Evolutionary conservation across 345 rosid genomes (phyloP).

Genomic region (Acer campestre): DNA sequence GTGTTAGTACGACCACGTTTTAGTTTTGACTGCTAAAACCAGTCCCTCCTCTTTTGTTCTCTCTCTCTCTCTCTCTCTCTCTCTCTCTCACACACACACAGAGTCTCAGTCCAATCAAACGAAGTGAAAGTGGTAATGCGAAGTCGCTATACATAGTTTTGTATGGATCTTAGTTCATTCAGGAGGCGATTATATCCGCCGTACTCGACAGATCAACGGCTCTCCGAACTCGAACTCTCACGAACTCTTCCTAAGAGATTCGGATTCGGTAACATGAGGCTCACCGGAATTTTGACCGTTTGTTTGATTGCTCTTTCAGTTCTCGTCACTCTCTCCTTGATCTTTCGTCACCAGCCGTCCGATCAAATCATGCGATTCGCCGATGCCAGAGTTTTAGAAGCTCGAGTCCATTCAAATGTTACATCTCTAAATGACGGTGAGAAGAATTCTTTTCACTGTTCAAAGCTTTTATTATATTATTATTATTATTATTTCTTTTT

Average conservation of each 20-base stretch:
- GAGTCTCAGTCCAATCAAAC: background rate
- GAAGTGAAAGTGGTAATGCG: background rate
- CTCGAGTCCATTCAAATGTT: constrained; percentile 27
- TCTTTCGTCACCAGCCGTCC: constrained; percentile 34
- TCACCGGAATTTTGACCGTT: constrained; percentile 42
- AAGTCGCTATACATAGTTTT: background rate
- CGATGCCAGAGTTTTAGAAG: constrained; percentile 46
- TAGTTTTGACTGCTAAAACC: background rate
- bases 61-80: background rate
- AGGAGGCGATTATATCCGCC: constrained; percentile 44
- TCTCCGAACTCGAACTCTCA: constrained; percentile 28
- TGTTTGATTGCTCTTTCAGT: constrained; percentile 40
- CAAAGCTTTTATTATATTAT: background rate
- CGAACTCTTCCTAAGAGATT: constrained; percentile 27
- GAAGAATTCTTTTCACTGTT: background rate
- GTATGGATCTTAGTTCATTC: constrained; percentile 53
- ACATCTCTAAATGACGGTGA: constrained; percentile 22
- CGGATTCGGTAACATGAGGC: constrained; percentile 36
- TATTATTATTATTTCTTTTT: too few species aligned
- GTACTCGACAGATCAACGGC: constrained; percentile 26
- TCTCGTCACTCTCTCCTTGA: constrained; percentile 29
- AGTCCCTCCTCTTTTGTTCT: background rate
- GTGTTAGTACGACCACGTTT: background rate
- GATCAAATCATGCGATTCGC: constrained; percentile 47
- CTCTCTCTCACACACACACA: background rate